Evolutionary conservation across 352 stramenopile species (phyloP).

Genomic region (Phytopythium ostracodes): DNA sequence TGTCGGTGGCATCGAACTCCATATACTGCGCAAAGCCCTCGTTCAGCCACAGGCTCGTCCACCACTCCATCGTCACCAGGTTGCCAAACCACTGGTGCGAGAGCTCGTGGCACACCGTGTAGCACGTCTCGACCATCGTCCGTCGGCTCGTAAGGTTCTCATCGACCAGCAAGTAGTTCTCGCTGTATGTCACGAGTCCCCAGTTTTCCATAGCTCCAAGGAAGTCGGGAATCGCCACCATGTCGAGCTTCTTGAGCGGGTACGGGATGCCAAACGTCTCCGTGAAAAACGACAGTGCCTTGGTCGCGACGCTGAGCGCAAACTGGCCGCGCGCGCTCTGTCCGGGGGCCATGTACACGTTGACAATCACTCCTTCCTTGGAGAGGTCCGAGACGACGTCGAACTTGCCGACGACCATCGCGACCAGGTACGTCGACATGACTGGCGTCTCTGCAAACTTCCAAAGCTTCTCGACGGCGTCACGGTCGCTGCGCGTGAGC

Average conservation of each 20-base stretch:
- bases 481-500: slow-evolving; percentile 32
- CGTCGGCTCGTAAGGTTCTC: slow-evolving; percentile 51
- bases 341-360: slow-evolving; percentile 93
- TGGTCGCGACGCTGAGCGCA: slow-evolving; percentile 72
- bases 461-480: slow-evolving; percentile 59
- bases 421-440: slow-evolving; percentile 98
- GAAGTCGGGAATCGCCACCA: slow-evolving; percentile 96
- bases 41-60: slow-evolving; percentile 96
- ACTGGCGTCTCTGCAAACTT: slow-evolving; percentile 92
- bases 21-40: slow-evolving; percentile 97
- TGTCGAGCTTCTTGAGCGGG: slow-evolving; percentile 98
- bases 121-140: slow-evolving; percentile 76
- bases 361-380: slow-evolving; percentile 89
- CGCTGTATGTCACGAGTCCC: slow-evolving; percentile 95
- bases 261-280: slow-evolving; percentile 86
- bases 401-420: slow-evolving; percentile 95
- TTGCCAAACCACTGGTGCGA: slow-evolving; percentile 98
- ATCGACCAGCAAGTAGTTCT: slow-evolving; percentile 89
- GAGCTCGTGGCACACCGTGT: slow-evolving; percentile 96
- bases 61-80: slow-evolving; percentile 98
- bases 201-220: slow-evolving; percentile 95
- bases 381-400: slow-evolving; percentile 91
- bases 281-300: slow-evolving; percentile 70
- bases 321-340: slow-evolving; percentile 90
- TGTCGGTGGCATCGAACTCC: slow-evolving; percentile 92